These are phyloP conservation scores for Saccharomyces jurei DNA, from an alignment of 805 yeast genomes.

Conservation along the genomic window DNA sequence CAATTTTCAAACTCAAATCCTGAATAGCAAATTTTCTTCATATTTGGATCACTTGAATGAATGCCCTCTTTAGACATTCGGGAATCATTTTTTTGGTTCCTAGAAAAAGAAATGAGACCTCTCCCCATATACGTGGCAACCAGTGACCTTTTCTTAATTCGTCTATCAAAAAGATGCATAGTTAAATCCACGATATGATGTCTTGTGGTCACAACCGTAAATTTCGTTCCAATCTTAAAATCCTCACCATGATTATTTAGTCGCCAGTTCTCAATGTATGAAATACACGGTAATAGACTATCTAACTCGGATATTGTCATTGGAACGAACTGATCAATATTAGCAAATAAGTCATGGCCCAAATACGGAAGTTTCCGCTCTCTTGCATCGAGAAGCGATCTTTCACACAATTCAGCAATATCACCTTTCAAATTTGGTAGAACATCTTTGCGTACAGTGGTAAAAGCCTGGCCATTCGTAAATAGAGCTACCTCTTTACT, in stretches of 20 bases:
- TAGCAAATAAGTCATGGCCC: constrained; percentile 19
- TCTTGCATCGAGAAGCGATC: constrained; percentile 2
- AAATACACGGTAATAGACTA: constrained; percentile 15
- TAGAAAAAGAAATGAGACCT: constrained; percentile 16
- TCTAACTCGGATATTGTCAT: constrained; percentile 17
- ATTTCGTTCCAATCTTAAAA: constrained; percentile 5
- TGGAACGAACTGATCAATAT: constrained; percentile 15
- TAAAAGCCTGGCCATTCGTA: constrained; percentile 4
- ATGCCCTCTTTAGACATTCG: constrained; percentile 6
- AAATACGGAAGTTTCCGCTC: constrained; percentile 11
- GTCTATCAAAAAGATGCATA: constrained; percentile 17
- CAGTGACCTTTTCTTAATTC: constrained; percentile 7
- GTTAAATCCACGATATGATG: constrained; percentile 25
- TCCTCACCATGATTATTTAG: neutral
- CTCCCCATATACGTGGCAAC: constrained; percentile 12
- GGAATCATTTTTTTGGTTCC: constrained; percentile 5
- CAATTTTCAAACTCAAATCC: constrained; percentile 29
- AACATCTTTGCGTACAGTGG: neutral
- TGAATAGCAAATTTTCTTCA: constrained; percentile 19
- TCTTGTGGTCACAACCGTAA: constrained; percentile 22
- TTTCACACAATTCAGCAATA: constrained; percentile 6
- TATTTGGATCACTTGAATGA: constrained; percentile 4
- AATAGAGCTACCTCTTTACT: constrained; percentile 16
- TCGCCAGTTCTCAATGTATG: constrained; percentile 12
- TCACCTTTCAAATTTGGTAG: constrained; percentile 8